A percentile compares a stretch with the other conserved stretches of the same genome.
These are phyloP conservation scores for Diplodia mutila DNA, from an alignment of 2,329 filamentous ascomycete species.

Conservation along the genomic window DNA sequence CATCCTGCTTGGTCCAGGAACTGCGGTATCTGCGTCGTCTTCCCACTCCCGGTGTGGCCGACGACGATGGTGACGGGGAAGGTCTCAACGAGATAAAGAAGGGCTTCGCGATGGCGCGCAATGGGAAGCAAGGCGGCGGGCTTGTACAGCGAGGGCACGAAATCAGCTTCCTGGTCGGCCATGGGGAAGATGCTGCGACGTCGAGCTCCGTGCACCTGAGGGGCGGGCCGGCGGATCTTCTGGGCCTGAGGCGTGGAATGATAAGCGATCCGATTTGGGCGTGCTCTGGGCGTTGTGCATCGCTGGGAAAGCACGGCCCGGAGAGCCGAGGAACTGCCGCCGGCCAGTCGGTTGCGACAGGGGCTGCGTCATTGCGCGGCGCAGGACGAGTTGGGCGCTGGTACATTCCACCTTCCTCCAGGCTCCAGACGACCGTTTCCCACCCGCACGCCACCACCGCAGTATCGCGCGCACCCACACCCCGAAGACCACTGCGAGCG, in stretches of 20 bases:
- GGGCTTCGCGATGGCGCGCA: slow-evolving; percentile 73
- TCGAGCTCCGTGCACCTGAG: slow-evolving; percentile 9
- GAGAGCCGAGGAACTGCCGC: background rate
- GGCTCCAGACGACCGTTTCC: slow-evolving; percentile 5
- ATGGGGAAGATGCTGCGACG: background rate
- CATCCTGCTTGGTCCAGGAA: slow-evolving; percentile 87
- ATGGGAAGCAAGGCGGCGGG: slow-evolving; percentile 84
- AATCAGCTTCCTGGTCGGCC: slow-evolving; percentile 48
- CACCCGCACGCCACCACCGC: background rate
- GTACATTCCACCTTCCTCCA: slow-evolving; percentile 15
- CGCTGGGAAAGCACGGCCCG: background rate
- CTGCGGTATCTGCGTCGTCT: slow-evolving; percentile 94
- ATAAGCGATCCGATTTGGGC: slow-evolving; percentile 6
- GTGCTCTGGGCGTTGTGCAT: background rate
- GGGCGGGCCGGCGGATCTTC: slow-evolving; percentile 13
- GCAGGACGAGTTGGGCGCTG: background rate
- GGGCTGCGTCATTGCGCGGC: slow-evolving; percentile 11
- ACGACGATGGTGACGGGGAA: slow-evolving; percentile 85
- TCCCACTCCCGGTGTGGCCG: slow-evolving; percentile 92
- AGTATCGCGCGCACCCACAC: background rate
- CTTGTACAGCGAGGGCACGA: slow-evolving; percentile 84
- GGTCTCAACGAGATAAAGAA: slow-evolving; percentile 86
- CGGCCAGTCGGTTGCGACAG: background rate
- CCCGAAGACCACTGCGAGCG: background rate
- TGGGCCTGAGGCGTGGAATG: background rate